These are phyloP conservation scores for Thermothelomyces thermophilus DNA, from an alignment of 2,329 filamentous ascomycete genomes.

Conservation along the genomic window DNA sequence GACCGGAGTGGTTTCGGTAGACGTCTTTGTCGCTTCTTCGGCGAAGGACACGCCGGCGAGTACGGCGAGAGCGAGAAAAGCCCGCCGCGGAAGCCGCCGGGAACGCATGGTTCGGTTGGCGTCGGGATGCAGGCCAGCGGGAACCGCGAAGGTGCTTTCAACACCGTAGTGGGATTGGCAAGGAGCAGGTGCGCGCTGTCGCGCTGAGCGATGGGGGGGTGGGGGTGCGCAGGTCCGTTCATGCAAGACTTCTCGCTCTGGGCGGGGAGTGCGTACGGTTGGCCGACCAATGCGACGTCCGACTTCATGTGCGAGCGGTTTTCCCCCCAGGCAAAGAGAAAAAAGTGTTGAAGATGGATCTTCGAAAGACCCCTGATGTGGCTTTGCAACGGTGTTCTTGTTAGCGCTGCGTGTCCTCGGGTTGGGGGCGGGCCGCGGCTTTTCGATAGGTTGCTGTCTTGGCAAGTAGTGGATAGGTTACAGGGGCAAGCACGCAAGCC, in stretches of 20 bases:
- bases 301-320: not conserved
- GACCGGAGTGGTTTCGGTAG: conserved; percentile 35
- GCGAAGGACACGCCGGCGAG: conserved; percentile 26
- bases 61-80: conserved; percentile 33
- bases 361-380: conserved; percentile 6
- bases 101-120: conserved; percentile 22
- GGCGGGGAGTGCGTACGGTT: not conserved
- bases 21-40: conserved; percentile 16
- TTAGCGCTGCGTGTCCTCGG: conserved; percentile 9
- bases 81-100: conserved; percentile 10
- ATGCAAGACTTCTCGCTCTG: conserved; percentile 4
- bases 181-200: conserved; percentile 6
- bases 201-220: conserved; percentile 9
- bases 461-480: not conserved
- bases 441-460: not conserved
- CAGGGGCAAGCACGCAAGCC: no score
- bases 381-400: conserved; percentile 8
- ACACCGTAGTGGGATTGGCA: not conserved
- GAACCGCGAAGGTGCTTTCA: not conserved
- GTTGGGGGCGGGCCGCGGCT: not conserved
- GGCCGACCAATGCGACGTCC: not conserved
- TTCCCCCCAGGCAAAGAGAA: no score
- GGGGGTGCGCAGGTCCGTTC: not conserved
- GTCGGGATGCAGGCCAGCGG: not conserved
- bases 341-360: not conserved